Base-by-base conservation (phyloP, 768 basidiomycete species). In the Vararia minispora region DNA sequence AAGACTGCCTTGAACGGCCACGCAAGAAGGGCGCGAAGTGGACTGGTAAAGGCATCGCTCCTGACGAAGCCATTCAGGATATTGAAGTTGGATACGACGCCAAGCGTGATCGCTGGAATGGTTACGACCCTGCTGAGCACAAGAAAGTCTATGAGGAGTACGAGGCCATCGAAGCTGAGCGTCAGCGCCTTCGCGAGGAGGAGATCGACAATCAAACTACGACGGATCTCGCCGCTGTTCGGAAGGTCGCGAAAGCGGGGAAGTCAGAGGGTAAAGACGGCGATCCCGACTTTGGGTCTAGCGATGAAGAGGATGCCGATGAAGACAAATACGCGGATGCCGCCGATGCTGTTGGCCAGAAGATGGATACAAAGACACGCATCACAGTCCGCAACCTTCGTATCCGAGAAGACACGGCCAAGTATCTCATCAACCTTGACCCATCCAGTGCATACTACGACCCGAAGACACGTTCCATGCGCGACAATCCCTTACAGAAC, bases 381-480 rank as follows among this genome's bases (percentile, higher is more conserved):
- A 92, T 99, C 41, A 98, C 95, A 13, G 95, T 99, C 43, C 79
- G 95, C 44, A 98, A 99, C 62, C 66, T 99, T 52, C 86, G 95
- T 65, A 98, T 99, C 49, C 82, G 95, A 55, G 95, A 99, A 62
- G 95, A 99, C 57, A 98, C 94, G 1, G 95, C 95, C 8, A 99
- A 99, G 58, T 99, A 99, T 57, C 73, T 99, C 54, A 85, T 94
- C 58, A 99, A 98, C 57, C 58, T 99, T 58, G 91, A 98, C 58
- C 83, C 84, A 1, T 81, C 88, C 0, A 90, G 86, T 51, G 95
- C 95, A 7, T 97, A 98, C 64, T 99, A 99, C 56, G 95, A 99
- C 55, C 95, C 95, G 33, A 99, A 99, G 66, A 98, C 95, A 10
- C 81, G 95, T 53, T 97, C 94, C 6, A 99, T 99, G 95, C 83